A percentile compares a stretch with the other conserved stretches of the same genome.
These are phyloP conservation scores for Saururus chinensis DNA, from an alignment of 164 flowering plant species.

Conservation along the genomic window DNA sequence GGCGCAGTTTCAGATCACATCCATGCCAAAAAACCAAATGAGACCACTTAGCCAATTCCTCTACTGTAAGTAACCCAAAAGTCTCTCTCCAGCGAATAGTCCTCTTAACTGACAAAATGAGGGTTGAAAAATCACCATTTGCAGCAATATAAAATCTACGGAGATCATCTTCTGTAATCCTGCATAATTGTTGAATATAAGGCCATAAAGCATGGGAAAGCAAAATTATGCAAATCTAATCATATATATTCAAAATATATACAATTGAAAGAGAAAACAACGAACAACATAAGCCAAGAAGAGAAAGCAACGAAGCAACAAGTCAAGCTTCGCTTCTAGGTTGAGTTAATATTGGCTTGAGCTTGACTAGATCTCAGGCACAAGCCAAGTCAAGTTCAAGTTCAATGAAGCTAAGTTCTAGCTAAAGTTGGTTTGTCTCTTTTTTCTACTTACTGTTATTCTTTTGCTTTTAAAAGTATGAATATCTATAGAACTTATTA, in stretches of 20 bases:
- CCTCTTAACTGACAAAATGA: slow-evolving; percentile 64
- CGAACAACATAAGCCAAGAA: not conserved
- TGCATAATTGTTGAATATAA: slow-evolving; percentile 11
- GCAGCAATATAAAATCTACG: slow-evolving; percentile 64
- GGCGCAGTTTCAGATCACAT: slow-evolving; percentile 50
- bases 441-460: too few species aligned
- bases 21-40: slow-evolving; percentile 89
- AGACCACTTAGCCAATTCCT: slow-evolving; percentile 78
- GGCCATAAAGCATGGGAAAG: not conserved
- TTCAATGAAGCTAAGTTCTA: too few species aligned
- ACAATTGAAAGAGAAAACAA: too few species aligned
- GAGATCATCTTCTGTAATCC: slow-evolving; percentile 73
- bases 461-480: too few species aligned
- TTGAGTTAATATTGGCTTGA: not conserved
- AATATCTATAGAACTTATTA: too few species aligned
- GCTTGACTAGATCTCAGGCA: not conserved
- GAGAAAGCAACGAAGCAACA: not conserved
- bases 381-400: too few species aligned
- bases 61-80: slow-evolving; percentile 51
- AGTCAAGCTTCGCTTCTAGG: not conserved
- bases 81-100: slow-evolving; percentile 90
- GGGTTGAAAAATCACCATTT: slow-evolving; percentile 54
- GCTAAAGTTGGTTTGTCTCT: too few species aligned
- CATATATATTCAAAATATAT: too few species aligned
- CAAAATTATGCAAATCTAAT: too few species aligned